Evolutionary conservation across 2,329 filamentous ascomycete genomes (phyloP), one percentile per base, ranked within the genome.

Genomic region (Alternaria sp.): DNA sequence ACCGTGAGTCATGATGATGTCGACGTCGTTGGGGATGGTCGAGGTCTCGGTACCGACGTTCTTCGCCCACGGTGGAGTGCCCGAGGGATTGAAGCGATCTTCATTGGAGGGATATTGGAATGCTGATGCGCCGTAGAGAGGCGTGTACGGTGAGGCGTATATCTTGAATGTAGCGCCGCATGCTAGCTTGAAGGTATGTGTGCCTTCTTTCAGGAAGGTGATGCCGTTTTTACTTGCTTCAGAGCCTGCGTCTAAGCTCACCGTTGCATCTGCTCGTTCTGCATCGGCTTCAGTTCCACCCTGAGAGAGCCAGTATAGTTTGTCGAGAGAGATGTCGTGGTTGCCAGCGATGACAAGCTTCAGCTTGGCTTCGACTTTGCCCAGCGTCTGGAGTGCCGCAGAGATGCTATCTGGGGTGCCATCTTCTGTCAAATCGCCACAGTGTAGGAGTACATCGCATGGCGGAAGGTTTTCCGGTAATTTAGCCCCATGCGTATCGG

Each of bases 311-410:
- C 69, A 70, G 49, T 71, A 76, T 6, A 25, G 71, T 56, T 80
- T 77, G 67, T 89, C 86, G 0, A 89, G 81, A 3, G 84, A 85
- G 19, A 88, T 80, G 65, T 90, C 87, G 75, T 90, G 88, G 71
- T 89, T 90, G 0, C 87, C 87, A 0, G 87, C 84, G 55, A 90
- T 89, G 45, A 88, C 83, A 21, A 90, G 79, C 68, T 88, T 89
- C 5, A 89, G 74, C 28, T 85, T 83, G 1, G 86, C 86, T 10
- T 84, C 73, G 32, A 86, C 80, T 1, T 74, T 69, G 12, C 77
- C 75, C 17, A 89, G 76, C 65, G 83, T 79, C n/a, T 80, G 67
- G 17, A 87, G 68, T 5, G 83, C 82, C 12, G 67, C 57, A 12
- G 79, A 65, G 64, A 87, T 84, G 68, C 87, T 83, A n/a, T 70